Evolutionary conservation across 2,329 filamentous ascomycete species (phyloP), one percentile per base, ranked within the genome.

Genomic region (Nannizziopsis arthrosporioides): DNA sequence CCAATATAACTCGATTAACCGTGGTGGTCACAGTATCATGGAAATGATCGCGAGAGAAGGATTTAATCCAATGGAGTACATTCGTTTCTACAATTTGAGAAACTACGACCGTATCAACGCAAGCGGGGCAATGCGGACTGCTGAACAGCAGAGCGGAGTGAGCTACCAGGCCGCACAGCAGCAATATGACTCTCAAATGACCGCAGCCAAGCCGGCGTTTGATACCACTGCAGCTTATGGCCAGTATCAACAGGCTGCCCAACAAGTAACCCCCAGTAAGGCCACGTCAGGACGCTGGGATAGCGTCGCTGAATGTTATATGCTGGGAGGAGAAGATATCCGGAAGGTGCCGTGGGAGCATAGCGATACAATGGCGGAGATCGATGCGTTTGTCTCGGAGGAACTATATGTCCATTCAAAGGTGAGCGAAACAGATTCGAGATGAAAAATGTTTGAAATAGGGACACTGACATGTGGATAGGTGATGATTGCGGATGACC

Each of bases 401-500:
- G 90, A 98, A 65, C 76, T 96, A 1, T 98, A 98, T 63, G 82
- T 96, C 42, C 92, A 98, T 64, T 84, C 81, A 22, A 98, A 96
- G 69, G 74, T 47, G 47, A 47, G 45, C 35, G 15, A 10, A 9
- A 8, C 7, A 30, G 4, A 11, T 27, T 18, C 15, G 74, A 70
- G 64, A 74, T 47, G 75, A 92, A 4, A 40, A n/a, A 12, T 3
- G 2, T 42, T 15, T 42, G 10, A n/a, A 10, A n/a, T 17, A 42
- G 17, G 34, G 19, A 18, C 27, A 14, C 10, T 53, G 36, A 45
- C 11, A 15, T 36, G 14, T 7, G 55, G 90, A 95, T 56, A 54
- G 53, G 44, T 95, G 32, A 64, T 68, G 50, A 92, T 94, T 51
- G 85, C 82, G 39, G 87, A 94, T 60, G 88, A 94, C 62, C 75